Evolutionary conservation across 1,139 yeast species (phyloP), one percentile per base, ranked within the genome.

Genomic region (Nakaseomyces bracarensis): DNA sequence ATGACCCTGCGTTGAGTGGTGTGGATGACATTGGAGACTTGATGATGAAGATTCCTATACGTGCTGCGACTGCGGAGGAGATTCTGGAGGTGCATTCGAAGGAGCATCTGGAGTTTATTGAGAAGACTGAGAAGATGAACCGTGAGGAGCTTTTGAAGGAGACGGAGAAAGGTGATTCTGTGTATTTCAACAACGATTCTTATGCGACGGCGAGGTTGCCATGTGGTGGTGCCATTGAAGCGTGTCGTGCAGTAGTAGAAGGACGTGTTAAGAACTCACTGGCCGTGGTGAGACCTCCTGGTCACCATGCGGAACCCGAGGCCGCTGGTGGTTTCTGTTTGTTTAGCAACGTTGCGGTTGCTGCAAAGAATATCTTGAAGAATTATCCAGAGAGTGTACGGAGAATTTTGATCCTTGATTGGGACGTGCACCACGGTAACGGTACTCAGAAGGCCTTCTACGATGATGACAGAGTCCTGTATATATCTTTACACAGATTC

Each of bases 351-450:
- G 99, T 91, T 33, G 96, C 98, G 0, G 96, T 93, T 13, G 97
- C 98, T 1, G 95, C 97, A 10, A 84, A 84, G 56, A 79, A 82
- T 46, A 81, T 89, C 49, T 67, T 93, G 46, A 79, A 80, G 53
- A 71, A 75, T 43, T 91, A 86, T 60, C 96, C 97, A 0, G 97
- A 89, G 54, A 74, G 85, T 16, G 95, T 89, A 2, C 71, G 95
- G 45, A 77, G 75, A 54, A 85, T 93, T 35, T 78, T 86, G 45
- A 79, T 93, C 48, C 60, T 89, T 20, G 99, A 93, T 63, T 93
- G 99, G 99, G 97, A 89, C 64, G 86, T 89, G 39, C 98, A 91
- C 60, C 97, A 91, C 61, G 98, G 98, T 23, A 93, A 93, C 60
- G 99, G 99, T 36, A 93, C 99, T 1, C 98, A 93, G 63, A 81